phyloP scores from a whole-genome alignment of 108 stramenopile species.

The Schizochytrium sp. region DNA sequence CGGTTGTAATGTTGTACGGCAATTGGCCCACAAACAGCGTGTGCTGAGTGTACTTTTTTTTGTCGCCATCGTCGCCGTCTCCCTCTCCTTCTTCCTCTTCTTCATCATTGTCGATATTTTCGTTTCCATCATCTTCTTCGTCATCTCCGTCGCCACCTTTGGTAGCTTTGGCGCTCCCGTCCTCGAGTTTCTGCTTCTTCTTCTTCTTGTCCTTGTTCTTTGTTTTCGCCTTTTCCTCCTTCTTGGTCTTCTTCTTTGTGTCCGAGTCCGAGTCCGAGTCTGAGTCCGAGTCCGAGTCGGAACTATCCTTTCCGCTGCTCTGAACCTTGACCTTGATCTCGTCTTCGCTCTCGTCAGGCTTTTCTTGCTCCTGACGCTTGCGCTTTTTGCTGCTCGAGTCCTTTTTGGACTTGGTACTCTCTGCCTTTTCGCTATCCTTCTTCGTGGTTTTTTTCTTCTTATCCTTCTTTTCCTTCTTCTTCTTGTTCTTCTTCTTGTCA shows the following conservation, averaged over 20 bases:
- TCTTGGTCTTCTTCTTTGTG: neutral
- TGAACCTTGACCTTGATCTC: too few species aligned
- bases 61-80: neutral
- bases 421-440: neutral
- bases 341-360: neutral
- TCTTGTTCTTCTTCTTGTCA: neutral
- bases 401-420: neutral
- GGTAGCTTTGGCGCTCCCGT: neutral
- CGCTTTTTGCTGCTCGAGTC: neutral
- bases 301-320: neutral
- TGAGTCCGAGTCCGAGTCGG: neutral
- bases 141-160: neutral
- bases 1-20: neutral
- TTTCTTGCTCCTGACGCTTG: neutral
- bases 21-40: slow-evolving; percentile 13
- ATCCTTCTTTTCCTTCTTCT: neutral
- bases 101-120: neutral
- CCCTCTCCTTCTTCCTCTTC: neutral
- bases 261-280: neutral
- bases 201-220: neutral
- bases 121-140: neutral
- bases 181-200: neutral
- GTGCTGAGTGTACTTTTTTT: neutral
- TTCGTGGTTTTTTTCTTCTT: neutral
- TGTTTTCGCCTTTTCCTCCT: neutral